Evolutionary conservation across 805 yeast species (phyloP), one percentile per base, ranked within the genome.

Genomic region (Kluyveromyces aestuarii): DNA sequence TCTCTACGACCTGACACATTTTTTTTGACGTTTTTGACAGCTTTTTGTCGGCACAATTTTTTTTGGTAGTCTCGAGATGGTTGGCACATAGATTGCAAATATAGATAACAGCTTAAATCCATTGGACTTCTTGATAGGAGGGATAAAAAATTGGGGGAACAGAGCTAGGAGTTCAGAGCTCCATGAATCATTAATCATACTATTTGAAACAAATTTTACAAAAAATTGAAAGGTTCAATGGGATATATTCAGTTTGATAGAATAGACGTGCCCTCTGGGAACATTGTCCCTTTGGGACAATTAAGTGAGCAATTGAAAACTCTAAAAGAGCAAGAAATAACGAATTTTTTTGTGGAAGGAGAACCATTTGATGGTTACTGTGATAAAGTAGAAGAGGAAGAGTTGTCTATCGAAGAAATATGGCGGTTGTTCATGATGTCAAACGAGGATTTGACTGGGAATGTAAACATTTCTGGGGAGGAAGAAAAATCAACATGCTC

Each of bases 181-280:
- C 6, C 6, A 21, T 21, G 25, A 3, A 21, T 3, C 6, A 21
- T 21, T 4, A 3, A 21, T 21, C 25, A 21, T 21, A 21, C 3
- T 21, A 21, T 21, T 21, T 21, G 25, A 21, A 21, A 21, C 25
- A 21, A 21, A 21, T 21, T 21, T 21, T 21, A 21, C 6, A 21
- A 21, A 4, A 21, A 21, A 21, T 21, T 21, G 3, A 21, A 21
- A 21, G 25, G 25, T 21, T 4, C 6, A 3, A 49, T 49, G 52
- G 52, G 52, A 7, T 49, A 49, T 47, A 49, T 49, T 19, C 52
- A 49, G 36, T 49, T 49, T 43, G 52, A 49, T 46, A 49, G 44
- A 27, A 47, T 46, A n/a, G 49, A 41, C 36, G 49, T 49, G 27
- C 52, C 52, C 35, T 46, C 41, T 37, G 49, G 46, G 40, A 49